These are phyloP conservation scores for Eucalyptus viminalis DNA, from an alignment of 345 rosid genomes.

Conservation along the genomic window DNA sequence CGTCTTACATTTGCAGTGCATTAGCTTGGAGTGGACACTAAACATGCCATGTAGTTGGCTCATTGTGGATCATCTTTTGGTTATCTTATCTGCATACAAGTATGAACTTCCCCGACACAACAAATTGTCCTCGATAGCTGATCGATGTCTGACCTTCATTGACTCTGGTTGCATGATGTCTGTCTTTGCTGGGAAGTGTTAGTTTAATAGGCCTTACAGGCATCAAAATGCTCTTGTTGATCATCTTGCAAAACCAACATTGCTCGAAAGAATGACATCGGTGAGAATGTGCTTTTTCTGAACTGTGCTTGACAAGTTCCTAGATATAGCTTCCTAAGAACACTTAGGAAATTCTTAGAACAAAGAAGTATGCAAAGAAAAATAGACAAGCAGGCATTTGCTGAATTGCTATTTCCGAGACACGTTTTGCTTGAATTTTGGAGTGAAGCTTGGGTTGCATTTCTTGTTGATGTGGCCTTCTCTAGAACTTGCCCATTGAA, in stretches of 20 bases:
- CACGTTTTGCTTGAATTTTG: neutral
- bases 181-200: neutral
- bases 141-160: neutral
- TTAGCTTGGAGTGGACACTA: neutral
- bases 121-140: neutral
- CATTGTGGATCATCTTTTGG: neutral
- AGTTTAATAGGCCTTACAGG: neutral
- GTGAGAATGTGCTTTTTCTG: neutral
- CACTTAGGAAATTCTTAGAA: neutral
- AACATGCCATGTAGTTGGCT: neutral
- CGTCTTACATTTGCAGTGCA: neutral
- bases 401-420: neutral
- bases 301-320: neutral
- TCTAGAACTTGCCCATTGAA: neutral
- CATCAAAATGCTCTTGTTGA: neutral
- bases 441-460: neutral
- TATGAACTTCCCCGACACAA: neutral
- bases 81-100: neutral
- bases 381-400: neutral
- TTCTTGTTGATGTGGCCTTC: neutral
- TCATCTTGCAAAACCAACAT: neutral
- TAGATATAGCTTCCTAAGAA: neutral
- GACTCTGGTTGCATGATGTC: neutral
- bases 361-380: neutral
- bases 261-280: neutral